These are phyloP conservation scores for Hypsizygus marmoreus DNA, from an alignment of 768 basidiomycete genomes.

Conservation along the genomic window DNA sequence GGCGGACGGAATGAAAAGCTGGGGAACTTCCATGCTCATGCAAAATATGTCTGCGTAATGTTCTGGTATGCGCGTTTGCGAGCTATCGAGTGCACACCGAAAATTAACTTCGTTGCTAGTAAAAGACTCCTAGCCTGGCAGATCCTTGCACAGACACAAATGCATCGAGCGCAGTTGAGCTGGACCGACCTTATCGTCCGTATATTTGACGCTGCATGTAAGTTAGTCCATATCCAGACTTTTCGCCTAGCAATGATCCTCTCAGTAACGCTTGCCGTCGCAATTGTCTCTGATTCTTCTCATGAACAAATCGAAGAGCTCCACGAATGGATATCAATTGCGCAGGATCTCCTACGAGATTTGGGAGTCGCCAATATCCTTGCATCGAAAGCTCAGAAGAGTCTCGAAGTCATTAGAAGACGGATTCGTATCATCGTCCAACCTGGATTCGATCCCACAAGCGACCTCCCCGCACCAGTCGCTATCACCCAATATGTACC, in stretches of 20 bases:
- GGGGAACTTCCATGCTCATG: slow-evolving; percentile 6
- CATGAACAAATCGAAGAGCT: slow-evolving; percentile 10
- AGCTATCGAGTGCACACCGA: too few species aligned
- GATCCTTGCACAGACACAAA: slow-evolving; percentile 8
- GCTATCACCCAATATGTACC: slow-evolving; percentile 4
- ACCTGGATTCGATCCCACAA: not conserved
- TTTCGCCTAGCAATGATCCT: not conserved
- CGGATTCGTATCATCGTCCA: not conserved
- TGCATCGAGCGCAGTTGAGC: slow-evolving; percentile 8
- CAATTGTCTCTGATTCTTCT: slow-evolving; percentile 5
- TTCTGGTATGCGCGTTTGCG: slow-evolving; percentile 4
- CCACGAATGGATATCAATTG: slow-evolving; percentile 7
- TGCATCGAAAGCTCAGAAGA: not conserved
- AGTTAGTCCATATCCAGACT: not conserved
- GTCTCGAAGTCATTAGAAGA: slow-evolving; percentile 4
- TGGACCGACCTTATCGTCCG: slow-evolving; percentile 10
- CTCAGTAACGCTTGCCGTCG: slow-evolving; percentile 9
- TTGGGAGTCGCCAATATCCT: slow-evolving; percentile 2
- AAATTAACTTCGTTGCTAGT: too few species aligned
- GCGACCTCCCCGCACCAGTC: not conserved
- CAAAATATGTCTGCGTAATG: slow-evolving; percentile 6
- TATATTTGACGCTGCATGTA: slow-evolving; percentile 13
- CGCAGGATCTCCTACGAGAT: slow-evolving; percentile 9
- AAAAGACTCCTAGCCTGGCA: slow-evolving; percentile 13
- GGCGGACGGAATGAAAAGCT: not conserved